These are phyloP conservation scores for Triticum aestivum DNA, from an alignment of 176 grass and related monocot species.

Conservation along the genomic window IWGSC_CS_RefSeq_v2.1 NC_057797.1:241234938-241235437, in stretches of 20 bases:
- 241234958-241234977: background rate
- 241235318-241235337: background rate
- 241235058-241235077: constrained; percentile 18
- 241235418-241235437: background rate
- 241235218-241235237: constrained; percentile 83
- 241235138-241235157: constrained; percentile 46
- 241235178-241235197: constrained; percentile 99
- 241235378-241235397: background rate
- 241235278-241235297: constrained; percentile 64
- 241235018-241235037: background rate
- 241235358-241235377: background rate
- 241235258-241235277: constrained; percentile 92
- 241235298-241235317: background rate
- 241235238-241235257: constrained; percentile 71
- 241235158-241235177: constrained; percentile 91
- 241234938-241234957: background rate
- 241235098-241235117: background rate
- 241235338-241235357: background rate
- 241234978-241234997: background rate
- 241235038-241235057: background rate
- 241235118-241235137: constrained; percentile 7
- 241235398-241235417: background rate
- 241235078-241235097: constrained; percentile 2
- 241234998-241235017: background rate
- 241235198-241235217: constrained; percentile 99